These are phyloP conservation scores for Eragrostis tef DNA, from an alignment of 202 grass and related monocot species.

Conservation along the genomic window DNA sequence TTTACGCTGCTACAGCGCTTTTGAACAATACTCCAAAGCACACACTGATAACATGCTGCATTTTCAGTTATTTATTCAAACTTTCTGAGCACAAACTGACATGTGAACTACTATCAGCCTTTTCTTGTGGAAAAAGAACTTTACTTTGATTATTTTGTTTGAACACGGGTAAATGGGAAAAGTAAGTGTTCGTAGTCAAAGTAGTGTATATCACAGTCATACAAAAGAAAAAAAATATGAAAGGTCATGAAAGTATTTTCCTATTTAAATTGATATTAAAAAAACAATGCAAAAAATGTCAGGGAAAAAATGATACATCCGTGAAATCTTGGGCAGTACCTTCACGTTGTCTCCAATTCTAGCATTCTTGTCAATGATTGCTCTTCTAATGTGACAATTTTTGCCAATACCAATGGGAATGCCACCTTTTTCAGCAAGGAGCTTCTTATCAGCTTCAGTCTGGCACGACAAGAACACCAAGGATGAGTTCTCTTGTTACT, in stretches of 20 bases:
- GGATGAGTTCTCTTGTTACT: constrained; percentile 32
- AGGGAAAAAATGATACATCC: constrained; percentile 16
- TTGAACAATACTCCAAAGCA: not conserved
- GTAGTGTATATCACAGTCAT: not conserved
- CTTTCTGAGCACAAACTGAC: not conserved
- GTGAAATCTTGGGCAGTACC: constrained; percentile 36
- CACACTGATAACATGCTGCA: not conserved
- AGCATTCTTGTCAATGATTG: constrained; percentile 99
- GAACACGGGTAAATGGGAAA: not conserved
- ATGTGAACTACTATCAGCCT: not conserved
- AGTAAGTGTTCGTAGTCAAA: not conserved
- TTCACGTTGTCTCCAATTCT: constrained; percentile 94
- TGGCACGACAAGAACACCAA: constrained; percentile 24
- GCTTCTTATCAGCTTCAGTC: constrained; percentile 88
- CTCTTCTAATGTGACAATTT: constrained; percentile 82
- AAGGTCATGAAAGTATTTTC: not conserved
- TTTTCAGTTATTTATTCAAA: not conserved
- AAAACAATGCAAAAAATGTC: not conserved
- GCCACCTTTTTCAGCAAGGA: constrained; percentile 64
- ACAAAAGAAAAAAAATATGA: constrained; percentile 21
- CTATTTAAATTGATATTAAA: not conserved
- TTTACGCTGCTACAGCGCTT: not conserved
- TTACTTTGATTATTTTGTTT: not conserved
- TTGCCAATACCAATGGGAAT: constrained; percentile 93
- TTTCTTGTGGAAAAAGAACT: not conserved